These are phyloP conservation scores for Ehretia macrophylla DNA, from an alignment of 257 asterid genomes.

Conservation along the genomic window DNA sequence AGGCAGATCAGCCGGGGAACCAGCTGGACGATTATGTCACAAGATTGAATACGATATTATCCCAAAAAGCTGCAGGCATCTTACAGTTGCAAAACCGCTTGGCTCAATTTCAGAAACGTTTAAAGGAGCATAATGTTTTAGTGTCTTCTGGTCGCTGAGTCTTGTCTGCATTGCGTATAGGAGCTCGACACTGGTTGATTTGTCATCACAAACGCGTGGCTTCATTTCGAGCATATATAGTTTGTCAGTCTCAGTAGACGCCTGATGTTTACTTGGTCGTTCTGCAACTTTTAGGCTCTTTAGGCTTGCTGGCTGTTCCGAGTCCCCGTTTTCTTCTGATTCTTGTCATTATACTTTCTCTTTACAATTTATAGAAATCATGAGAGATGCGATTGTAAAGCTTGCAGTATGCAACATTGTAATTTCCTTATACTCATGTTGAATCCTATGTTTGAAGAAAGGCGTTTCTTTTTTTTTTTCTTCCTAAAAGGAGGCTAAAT, in stretches of 20 bases:
- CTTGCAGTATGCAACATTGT: slow-evolving; percentile 20
- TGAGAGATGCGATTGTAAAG: slow-evolving; percentile 35
- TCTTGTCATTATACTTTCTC: slow-evolving; percentile 19
- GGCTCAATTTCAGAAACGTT: slow-evolving; percentile 76
- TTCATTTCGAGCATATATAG: slow-evolving; percentile 18
- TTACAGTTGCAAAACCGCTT: slow-evolving; percentile 74
- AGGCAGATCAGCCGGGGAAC: slow-evolving; percentile 95
- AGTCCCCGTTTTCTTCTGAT: slow-evolving; percentile 13
- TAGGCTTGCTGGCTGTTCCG: slow-evolving; percentile 3
- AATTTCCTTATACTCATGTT: slow-evolving; percentile 11
- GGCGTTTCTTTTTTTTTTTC: too few relatives aligned
- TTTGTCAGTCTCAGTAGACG: slow-evolving; percentile 8
- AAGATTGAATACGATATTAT: slow-evolving; percentile 73
- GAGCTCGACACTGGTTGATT: slow-evolving; percentile 3
- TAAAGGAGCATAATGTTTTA: slow-evolving; percentile 85
- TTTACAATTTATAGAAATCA: slow-evolving; percentile 15
- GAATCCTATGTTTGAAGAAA: slow-evolving; percentile 18
- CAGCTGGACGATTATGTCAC: slow-evolving; percentile 73
- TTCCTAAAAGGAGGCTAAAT: too few relatives aligned
- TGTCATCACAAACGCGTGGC: slow-evolving; percentile 8
- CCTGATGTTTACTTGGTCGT: slow-evolving; percentile 1
- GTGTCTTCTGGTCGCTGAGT: slow-evolving; percentile 67
- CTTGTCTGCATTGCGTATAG: slow-evolving; percentile 11
- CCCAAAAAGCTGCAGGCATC: slow-evolving; percentile 89
- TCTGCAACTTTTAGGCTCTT: background rate